These are phyloP conservation scores for Lentinula lateritia DNA, from an alignment of 768 basidiomycete species.

Conservation along the genomic window DNA sequence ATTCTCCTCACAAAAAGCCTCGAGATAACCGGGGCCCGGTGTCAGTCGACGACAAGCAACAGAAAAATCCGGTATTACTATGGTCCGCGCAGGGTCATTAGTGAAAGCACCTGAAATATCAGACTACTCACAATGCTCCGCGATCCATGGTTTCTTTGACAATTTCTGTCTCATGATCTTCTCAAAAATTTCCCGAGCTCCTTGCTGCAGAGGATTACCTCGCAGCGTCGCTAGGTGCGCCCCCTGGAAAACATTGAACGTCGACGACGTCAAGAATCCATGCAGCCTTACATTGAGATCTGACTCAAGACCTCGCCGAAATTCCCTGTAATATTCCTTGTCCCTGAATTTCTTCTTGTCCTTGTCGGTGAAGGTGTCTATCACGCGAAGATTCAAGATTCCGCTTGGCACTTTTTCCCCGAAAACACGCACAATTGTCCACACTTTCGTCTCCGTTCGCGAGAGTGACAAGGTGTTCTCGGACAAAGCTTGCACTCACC, in stretches of 20 bases:
- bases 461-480: slow-evolving; percentile 32
- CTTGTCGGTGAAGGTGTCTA: slow-evolving; percentile 45
- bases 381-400: not conserved
- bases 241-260: slow-evolving; percentile 17
- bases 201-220: slow-evolving; percentile 31
- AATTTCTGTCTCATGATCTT: slow-evolving; percentile 45
- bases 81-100: not conserved
- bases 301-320: slow-evolving; percentile 41
- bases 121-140: slow-evolving; percentile 39
- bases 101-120: not conserved
- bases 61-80: slow-evolving; percentile 56
- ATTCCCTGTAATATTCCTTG: slow-evolving; percentile 38
- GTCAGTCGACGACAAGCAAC: slow-evolving; percentile 61
- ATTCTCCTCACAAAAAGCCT: slow-evolving; percentile 59
- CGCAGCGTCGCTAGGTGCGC: slow-evolving; percentile 36
- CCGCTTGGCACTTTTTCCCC: not conserved
- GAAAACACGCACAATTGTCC: slow-evolving; percentile 33
- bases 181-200: slow-evolving; percentile 29
- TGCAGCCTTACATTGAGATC: slow-evolving; percentile 39
- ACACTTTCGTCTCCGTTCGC: slow-evolving; percentile 26
- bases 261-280: not conserved
- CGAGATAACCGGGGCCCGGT: slow-evolving; percentile 63
- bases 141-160: slow-evolving; percentile 55
- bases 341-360: slow-evolving; percentile 47
- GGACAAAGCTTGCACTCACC: slow-evolving; percentile 42